These are phyloP conservation scores for Parmelia sp. DNA, from an alignment of 495 filamentous ascomycete genomes.

Conservation along the genomic window DNA sequence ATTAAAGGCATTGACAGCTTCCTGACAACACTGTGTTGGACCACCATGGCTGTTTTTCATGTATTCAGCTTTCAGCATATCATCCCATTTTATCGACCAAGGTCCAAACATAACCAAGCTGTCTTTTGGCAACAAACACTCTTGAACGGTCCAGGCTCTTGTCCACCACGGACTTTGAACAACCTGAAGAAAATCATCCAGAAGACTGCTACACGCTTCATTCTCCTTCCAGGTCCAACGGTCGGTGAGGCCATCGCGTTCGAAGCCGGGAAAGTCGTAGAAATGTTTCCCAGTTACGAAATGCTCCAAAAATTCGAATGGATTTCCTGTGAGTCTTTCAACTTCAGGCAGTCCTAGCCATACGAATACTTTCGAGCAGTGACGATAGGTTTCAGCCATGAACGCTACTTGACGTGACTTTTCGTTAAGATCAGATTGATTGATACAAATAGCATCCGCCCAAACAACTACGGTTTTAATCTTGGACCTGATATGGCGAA, in stretches of 20 bases:
- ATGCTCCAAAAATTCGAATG: not conserved
- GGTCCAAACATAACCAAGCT: not conserved
- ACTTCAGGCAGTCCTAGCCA: not conserved
- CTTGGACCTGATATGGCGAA: slow-evolving; percentile 2
- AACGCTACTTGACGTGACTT: not conserved
- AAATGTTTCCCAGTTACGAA: not conserved
- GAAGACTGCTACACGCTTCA: not conserved
- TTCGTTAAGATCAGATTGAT: not conserved
- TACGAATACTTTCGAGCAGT: not conserved
- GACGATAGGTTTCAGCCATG: not conserved
- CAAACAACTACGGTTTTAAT: not conserved
- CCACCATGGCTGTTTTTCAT: slow-evolving; percentile 1
- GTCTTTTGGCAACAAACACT: not conserved
- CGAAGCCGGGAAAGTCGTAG: not conserved
- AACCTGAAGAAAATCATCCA: not conserved
- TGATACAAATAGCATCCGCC: too few species aligned
- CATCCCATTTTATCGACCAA: not conserved
- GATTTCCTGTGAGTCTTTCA: not conserved
- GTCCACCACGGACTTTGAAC: not conserved
- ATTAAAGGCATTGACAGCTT: not conserved
- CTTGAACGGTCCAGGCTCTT: slow-evolving; percentile 1
- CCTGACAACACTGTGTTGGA: not conserved
- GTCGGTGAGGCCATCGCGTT: not conserved
- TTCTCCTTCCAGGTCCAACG: not conserved
- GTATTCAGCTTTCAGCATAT: not conserved